Evolutionary conservation across 2,329 filamentous ascomycete species (phyloP), one percentile per base, ranked within the genome.

Genomic region (Penicillium sp.): DNA sequence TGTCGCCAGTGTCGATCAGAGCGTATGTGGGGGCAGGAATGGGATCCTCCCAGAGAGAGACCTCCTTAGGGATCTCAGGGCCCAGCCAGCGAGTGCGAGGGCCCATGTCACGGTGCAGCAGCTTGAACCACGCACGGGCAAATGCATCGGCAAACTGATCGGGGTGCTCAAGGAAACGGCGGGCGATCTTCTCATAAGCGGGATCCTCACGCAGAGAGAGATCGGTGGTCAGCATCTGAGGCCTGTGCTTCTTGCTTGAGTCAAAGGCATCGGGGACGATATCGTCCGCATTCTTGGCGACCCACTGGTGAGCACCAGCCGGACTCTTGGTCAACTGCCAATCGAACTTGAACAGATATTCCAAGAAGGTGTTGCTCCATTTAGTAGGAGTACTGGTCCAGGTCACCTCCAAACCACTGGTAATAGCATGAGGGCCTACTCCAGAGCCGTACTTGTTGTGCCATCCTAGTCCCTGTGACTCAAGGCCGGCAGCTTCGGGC

Each of bases 101-200:
- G 16, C 89, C 89, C 77, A 92, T 83, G 72, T 92, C 89, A 77
- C 89, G 88, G 78, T 92, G 89, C 34, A 89, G 80, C 41, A 92
- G 83, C 84, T 92, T 92, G 84, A 90, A 92, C 89, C 89, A 92
- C 15, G 89, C 89, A 49, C 84, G 84, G 23, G 82, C 80, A 68
- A 92, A 92, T 9, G 83, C 86, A 59, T 91, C 85, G 53, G 81
- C 81, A 39, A 92, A 81, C 78, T 90, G 76, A 45, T 88, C 81
- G 2, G 87, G 87, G 76, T 92, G 77, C 64, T 85, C 83, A 46
- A 87, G 78, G 82, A 86, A 92, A 66, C 81, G 83, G 52, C 86
- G 84, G 19, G 87, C 83, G 70, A 92, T 89, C 83, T 91, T 91
- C 78, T 89, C 86, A 77, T 90, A 92, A 8, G 65, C 78, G 2